Percentiles rank a stretch among this genome's conserved stretches.
Conservation (phyloP, 306 rosid genomes). For the Begonia fuchsioides region DNA sequence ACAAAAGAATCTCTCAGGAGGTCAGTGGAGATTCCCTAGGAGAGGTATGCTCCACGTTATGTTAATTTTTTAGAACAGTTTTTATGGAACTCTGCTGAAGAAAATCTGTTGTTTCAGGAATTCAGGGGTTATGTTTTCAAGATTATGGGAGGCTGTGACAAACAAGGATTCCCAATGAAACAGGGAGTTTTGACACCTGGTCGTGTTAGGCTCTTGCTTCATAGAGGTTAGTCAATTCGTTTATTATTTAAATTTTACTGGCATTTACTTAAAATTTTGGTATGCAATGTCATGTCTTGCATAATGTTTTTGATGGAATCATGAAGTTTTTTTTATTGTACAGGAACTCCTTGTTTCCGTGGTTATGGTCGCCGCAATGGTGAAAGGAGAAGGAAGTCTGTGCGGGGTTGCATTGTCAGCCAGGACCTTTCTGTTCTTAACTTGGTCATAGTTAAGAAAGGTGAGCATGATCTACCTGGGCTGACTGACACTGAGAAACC, state of each 20-base stretch:
- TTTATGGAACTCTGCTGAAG: background rate
- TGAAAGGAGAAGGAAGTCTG: constrained; percentile 50
- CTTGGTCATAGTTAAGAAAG: constrained; percentile 53
- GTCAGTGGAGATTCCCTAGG: constrained; percentile 52
- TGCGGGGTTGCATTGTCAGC: constrained; percentile 51
- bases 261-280: background rate
- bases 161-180: constrained; percentile 53
- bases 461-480: constrained; percentile 48
- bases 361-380: constrained; percentile 54
- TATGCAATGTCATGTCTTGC: background rate
- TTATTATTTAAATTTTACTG: background rate
- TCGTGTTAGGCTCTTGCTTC: constrained; percentile 38
- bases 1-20: constrained; percentile 52
- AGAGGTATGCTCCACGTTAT: constrained; percentile 14
- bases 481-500: constrained; percentile 50
- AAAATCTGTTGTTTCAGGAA: constrained; percentile 17
- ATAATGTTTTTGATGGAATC: background rate
- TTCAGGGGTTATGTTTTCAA: constrained; percentile 43
- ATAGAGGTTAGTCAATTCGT: constrained; percentile 20
- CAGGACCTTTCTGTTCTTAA: constrained; percentile 47
- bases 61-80: background rate
- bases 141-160: constrained; percentile 51
- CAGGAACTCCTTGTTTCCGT: constrained; percentile 58
- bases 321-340: background rate
- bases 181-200: constrained; percentile 49